Evolutionary conservation across 83 land plant species (phyloP), one percentile per base, ranked within the genome.

Genomic region (Diphasiastrum complanatum): DNA sequence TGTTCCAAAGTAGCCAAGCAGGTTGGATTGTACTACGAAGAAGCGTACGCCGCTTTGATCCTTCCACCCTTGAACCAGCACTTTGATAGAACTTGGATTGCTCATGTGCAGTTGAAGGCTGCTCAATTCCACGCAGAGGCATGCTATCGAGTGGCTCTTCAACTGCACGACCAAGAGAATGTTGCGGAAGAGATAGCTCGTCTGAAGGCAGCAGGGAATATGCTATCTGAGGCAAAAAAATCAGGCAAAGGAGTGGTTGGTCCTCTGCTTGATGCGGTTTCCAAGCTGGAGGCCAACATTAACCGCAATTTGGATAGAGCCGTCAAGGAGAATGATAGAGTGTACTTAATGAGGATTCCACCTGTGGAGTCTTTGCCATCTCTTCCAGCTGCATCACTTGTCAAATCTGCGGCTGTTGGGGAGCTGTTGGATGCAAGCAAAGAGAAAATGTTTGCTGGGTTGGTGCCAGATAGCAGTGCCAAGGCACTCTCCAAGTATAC

Each of bases 31-130:
- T 95, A 72, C 54, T 95, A 95, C 56, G 99, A 95, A 50, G 99
- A 95, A 74, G 85, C 93, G 26, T 66, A 80, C 37, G 86, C 81
- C 3, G 84, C 92, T 1, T 32, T 95, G 48, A 77, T 57, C 45
- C 78, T 75, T 32, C 68, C 83, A 33, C 89, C 97, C 30, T 74
- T 89, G 22, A 86, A 78, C 57, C 86, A 82, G 52, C 99, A 95
- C 61, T 86, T 95, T 74, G 99, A 95, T 59, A 77, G 83, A 55
- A 72, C 79, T 4, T 95, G 99, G 99, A 75, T 86, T 41, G 72
- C 99, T 16, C 99, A 95, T 75, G 92, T 95, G n/a, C 92, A 86
- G 74, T 70, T 95, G 6, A 95, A 95, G 71, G 82, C 99, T 8
- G 86, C 97, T 8, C 79, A 86, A 47, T 95, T 84, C 67, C 64